Evolutionary conservation across 1,284 basidiomycete genomes (phyloP), one percentile per base, ranked within the genome.

Genomic region (Grifola frondosa): DNA sequence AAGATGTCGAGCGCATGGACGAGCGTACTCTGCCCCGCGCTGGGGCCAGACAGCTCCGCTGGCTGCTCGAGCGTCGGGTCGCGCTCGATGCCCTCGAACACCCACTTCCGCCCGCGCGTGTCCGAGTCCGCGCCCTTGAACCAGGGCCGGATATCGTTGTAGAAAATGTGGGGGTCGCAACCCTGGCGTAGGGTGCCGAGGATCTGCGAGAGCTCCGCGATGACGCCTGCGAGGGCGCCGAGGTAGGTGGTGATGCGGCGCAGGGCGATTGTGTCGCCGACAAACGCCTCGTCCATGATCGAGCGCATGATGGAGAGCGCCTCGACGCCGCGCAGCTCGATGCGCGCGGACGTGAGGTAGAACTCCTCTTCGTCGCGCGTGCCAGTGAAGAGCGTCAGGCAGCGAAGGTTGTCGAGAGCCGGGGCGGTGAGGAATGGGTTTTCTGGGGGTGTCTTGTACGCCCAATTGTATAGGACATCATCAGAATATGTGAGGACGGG

Each of bases 401-500:
- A 81, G 28, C 71, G 70, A 29, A 91, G 65, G 54, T 86, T 84
- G 57, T 83, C 58, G 26, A 75, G 63, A 48, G 78, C 57, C 48
- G 74, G 69, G 1, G 46, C 42, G 21, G 60, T 29, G 24, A 51
- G 53, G 42, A 42, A 39, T 25, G 38, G 29, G 5, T 56, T 28
- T 11, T 57, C 62, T 37, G 53, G 63, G 40, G 49, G 64, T 11
- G 59, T 53, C 43, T 64, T 67, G 43, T 79, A 70, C 7, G 69
- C 64, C 91, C 91, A 97, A 61, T 97, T 97, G 72, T 94, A 98
- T 6, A 98, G 75, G 3, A 97, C 94, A 22, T 87, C 88, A 62
- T 96, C 94, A 10, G 94, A 89, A 60, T 97, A 98, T 2, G 94
- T 97, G 34, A 96, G 74, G 30, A 97, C 75, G 0, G 95, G 94